Conservation (phyloP, 73 alveolate species). For the Durusdinium trenchii region DNA sequence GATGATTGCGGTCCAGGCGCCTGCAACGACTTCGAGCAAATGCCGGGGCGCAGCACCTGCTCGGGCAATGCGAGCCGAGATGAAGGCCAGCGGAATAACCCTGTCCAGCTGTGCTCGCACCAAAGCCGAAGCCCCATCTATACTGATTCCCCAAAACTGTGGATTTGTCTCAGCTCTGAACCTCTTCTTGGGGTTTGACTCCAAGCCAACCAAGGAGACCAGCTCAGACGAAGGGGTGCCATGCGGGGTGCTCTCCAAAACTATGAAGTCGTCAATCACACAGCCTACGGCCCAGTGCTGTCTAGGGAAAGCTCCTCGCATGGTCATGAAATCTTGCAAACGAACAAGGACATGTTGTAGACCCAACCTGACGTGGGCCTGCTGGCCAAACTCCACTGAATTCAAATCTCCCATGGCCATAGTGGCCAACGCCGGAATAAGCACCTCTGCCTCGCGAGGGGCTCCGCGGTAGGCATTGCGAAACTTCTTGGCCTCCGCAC, state of each 20-base stretch:
- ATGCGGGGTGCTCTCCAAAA: not conserved
- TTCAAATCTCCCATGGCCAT: conserved; percentile 30
- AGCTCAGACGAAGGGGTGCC: too few species aligned
- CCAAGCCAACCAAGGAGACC: not conserved
- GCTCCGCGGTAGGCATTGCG: not conserved
- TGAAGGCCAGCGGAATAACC: not conserved
- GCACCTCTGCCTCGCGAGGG: not conserved
- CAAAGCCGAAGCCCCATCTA: not conserved
- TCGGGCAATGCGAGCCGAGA: not conserved
- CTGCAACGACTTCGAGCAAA: not conserved
- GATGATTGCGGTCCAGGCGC: not conserved
- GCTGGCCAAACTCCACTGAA: not conserved
- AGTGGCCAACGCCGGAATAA: not conserved
- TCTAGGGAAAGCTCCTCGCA: not conserved
- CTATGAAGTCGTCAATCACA: not conserved
- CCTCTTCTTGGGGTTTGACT: not conserved
- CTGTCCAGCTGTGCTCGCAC: not conserved
- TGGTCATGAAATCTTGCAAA: not conserved
- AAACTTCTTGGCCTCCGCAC: not conserved
- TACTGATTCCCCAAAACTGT: not conserved
- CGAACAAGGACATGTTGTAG: not conserved
- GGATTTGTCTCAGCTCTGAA: not conserved
- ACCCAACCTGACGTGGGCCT: not conserved
- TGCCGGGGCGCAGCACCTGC: not conserved
- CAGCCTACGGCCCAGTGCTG: not conserved